A percentile compares a stretch with the other conserved stretches of the same genome.
phyloP scores from a whole-genome alignment of 345 rosid genomes.

The Brassica rapa region DNA sequence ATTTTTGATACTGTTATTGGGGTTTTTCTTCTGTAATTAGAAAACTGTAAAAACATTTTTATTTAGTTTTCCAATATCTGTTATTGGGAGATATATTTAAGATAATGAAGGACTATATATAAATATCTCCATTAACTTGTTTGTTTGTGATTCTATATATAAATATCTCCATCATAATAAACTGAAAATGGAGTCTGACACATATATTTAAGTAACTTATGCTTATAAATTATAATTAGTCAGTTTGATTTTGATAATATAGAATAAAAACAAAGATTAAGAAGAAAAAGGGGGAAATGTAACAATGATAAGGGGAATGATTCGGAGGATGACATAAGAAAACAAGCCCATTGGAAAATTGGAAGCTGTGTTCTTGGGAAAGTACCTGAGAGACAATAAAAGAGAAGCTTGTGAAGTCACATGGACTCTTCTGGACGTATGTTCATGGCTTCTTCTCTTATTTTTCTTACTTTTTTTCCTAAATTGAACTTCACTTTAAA shows the following conservation, averaged over 20 bases:
- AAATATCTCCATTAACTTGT: neutral
- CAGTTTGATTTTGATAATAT: neutral
- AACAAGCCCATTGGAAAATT: conserved; percentile 40
- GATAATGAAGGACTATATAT: neutral
- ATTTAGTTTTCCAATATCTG: neutral
- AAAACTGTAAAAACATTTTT: neutral
- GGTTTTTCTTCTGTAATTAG: neutral
- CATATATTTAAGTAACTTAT: neutral
- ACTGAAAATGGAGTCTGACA: neutral
- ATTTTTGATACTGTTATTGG: neutral
- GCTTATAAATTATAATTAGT: neutral
- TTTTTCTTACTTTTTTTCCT: neutral
- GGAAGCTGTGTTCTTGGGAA: conserved; percentile 40
- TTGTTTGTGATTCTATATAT: neutral
- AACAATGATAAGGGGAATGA: conserved; percentile 3
- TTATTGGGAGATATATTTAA: too few species aligned
- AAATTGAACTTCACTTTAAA: conserved; percentile 15
- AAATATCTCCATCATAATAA: neutral
- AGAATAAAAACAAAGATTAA: neutral
- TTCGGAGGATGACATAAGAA: conserved; percentile 21
- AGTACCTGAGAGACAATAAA: conserved; percentile 44
- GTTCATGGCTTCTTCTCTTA: conserved; percentile 24
- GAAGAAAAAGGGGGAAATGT: neutral
- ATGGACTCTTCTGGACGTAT: conserved; percentile 61
- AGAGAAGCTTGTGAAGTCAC: conserved; percentile 54